Evolutionary conservation across 345 rosid species (phyloP).

Genomic region (Conringia planisiliqua): DNA sequence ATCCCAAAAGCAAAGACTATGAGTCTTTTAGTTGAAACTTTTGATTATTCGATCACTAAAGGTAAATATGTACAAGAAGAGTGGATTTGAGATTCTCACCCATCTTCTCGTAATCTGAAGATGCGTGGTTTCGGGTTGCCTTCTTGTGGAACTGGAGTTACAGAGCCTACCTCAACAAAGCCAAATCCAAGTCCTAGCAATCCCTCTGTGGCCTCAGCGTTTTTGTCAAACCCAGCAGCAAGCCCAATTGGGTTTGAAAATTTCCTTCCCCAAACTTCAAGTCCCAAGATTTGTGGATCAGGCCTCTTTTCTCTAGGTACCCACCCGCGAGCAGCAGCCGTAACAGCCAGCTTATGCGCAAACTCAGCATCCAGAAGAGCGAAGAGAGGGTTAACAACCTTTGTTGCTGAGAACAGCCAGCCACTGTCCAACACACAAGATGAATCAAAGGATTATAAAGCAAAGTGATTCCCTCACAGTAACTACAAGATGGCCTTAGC

Average conservation of each 20-base stretch:
- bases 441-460: neutral
- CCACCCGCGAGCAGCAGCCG: constrained; percentile 97
- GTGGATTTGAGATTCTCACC: constrained; percentile 43
- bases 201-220: constrained; percentile 95
- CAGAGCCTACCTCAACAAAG: constrained; percentile 96
- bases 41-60: neutral
- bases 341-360: constrained; percentile 83
- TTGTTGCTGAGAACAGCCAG: constrained; percentile 91
- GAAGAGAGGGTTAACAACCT: constrained; percentile 88
- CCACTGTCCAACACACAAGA: constrained; percentile 54
- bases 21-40: neutral
- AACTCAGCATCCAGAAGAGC: constrained; percentile 93
- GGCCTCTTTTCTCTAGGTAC: constrained; percentile 94
- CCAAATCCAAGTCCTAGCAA: constrained; percentile 90
- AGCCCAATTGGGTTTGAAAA: constrained; percentile 95
- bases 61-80: neutral
- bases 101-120: constrained; percentile 78
- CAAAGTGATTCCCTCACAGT: neutral
- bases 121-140: constrained; percentile 93
- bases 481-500: neutral
- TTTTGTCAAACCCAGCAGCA: constrained; percentile 99
- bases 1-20: neutral
- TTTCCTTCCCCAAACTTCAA: constrained; percentile 96
- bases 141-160: constrained; percentile 94
- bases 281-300: constrained; percentile 69